Evolutionary conservation across 164 flowering plant genomes (phyloP).

Genomic region (Protea cynaroides): DNA sequence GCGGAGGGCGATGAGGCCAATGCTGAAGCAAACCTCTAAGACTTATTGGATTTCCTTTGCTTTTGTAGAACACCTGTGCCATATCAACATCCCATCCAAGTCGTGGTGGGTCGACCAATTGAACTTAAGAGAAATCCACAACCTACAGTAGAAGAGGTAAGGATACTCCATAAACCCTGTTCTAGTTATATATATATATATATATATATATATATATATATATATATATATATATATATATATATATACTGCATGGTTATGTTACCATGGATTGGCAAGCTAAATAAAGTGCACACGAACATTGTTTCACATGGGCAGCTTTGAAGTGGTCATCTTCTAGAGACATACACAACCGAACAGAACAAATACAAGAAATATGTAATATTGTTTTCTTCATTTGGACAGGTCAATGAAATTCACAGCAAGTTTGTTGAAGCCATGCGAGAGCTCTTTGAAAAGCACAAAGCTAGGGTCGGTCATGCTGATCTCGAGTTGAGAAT

Average conservation of each 20-base stretch:
- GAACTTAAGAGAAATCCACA: constrained; percentile 53
- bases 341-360: not conserved
- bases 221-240: too few species aligned
- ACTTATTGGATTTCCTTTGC: not conserved
- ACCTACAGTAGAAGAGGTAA: constrained; percentile 77
- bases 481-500: constrained; percentile 52
- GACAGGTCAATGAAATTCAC: constrained; percentile 62
- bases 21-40: too few species aligned
- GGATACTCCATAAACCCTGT: constrained; percentile 3
- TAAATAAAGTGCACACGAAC: too few species aligned
- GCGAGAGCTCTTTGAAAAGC: constrained; percentile 61
- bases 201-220: too few species aligned
- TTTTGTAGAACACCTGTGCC: constrained; percentile 68
- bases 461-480: constrained; percentile 61
- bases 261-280: too few species aligned
- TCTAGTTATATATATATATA: too few species aligned
- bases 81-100: constrained; percentile 55
- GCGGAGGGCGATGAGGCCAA: too few species aligned
- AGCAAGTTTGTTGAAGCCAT: constrained; percentile 53
- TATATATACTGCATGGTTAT: too few species aligned
- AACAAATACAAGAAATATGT: not conserved
- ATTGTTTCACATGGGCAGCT: too few species aligned
- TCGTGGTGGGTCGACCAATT: constrained; percentile 84
- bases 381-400: constrained; percentile 1
- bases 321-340: not conserved